These are phyloP conservation scores for Friedmanniomyces simplex DNA, from an alignment of 495 filamentous ascomycete genomes.

Conservation along the genomic window DNA sequence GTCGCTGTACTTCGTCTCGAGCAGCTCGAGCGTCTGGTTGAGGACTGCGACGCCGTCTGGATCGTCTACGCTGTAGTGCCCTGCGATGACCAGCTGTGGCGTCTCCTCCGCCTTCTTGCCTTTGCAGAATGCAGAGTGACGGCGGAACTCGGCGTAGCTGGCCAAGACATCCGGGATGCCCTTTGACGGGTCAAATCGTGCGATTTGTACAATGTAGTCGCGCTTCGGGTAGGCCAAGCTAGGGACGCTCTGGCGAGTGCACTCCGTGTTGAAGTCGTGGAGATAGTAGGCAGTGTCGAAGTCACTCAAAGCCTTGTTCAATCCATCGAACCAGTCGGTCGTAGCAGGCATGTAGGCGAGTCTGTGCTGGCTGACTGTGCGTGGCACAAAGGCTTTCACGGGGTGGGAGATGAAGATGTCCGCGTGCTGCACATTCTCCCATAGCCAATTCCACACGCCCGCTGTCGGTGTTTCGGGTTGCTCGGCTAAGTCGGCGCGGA, in stretches of 20 bases:
- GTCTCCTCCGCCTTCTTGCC: conserved; percentile 41
- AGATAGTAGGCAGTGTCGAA: conserved; percentile 72
- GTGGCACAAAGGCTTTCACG: conserved; percentile 65
- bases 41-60: conserved; percentile 68
- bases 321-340: conserved; percentile 82
- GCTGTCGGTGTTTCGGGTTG: conserved; percentile 54
- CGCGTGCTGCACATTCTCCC: conserved; percentile 56
- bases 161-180: conserved; percentile 73
- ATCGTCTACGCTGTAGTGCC: conserved; percentile 78
- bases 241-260: conserved; percentile 46
- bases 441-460: conserved; percentile 69
- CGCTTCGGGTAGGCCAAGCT: conserved; percentile 58
- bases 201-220: conserved; percentile 71
- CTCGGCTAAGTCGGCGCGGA: conserved; percentile 62
- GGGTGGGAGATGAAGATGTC: conserved; percentile 84
- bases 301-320: conserved; percentile 67
- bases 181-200: conserved; percentile 81
- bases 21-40: conserved; percentile 55
- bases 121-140: conserved; percentile 10
- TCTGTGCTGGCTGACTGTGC: conserved; percentile 51
- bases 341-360: conserved; percentile 75
- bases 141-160: conserved; percentile 64
- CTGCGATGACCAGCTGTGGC: conserved; percentile 67
- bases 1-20: conserved; percentile 46
- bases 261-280: conserved; percentile 59